A percentile compares a stretch with the other conserved stretches of the same genome.
phyloP scores from a whole-genome alignment of 805 yeast species.

The Starmerella floris region DNA sequence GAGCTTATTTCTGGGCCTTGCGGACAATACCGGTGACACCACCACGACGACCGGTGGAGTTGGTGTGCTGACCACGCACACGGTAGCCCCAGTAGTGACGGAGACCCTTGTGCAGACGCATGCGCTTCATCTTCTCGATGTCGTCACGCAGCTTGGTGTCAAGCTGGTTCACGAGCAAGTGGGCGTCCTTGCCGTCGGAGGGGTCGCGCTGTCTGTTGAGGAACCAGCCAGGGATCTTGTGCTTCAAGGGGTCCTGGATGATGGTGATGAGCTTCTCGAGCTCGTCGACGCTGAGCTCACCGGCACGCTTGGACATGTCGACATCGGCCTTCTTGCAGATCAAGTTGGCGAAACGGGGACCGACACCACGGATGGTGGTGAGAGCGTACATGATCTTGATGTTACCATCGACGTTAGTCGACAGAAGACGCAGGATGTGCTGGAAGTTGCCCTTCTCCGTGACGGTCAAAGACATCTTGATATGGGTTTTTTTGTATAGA shows the following conservation, averaged over 20 bases:
- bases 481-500: neutral
- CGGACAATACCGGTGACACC: constrained; percentile 33
- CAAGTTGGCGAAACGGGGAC: constrained; percentile 99
- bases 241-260: constrained; percentile 99
- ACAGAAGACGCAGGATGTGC: constrained; percentile 99
- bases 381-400: constrained; percentile 99
- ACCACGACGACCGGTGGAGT: constrained; percentile 98
- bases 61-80: constrained; percentile 99
- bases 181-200: constrained; percentile 98
- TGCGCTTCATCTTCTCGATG: constrained; percentile 98
- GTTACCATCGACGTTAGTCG: constrained; percentile 99
- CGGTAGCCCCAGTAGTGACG: constrained; percentile 99
- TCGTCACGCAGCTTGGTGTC: constrained; percentile 99
- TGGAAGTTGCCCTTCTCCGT: constrained; percentile 99
- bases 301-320: constrained; percentile 96
- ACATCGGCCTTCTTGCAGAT: constrained; percentile 99
- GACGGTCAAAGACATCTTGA: constrained; percentile 81
- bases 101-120: constrained; percentile 99
- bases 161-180: constrained; percentile 95
- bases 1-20: constrained; percentile 24
- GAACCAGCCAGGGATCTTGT: constrained; percentile 99
- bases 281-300: constrained; percentile 99
- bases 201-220: constrained; percentile 98
- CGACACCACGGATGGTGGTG: constrained; percentile 99
- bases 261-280: constrained; percentile 99